A percentile compares a stretch with the other conserved stretches of the same genome.
Evolutionary conservation across 768 basidiomycete species (phyloP).

Genomic region (Boletus sensibilis): DNA sequence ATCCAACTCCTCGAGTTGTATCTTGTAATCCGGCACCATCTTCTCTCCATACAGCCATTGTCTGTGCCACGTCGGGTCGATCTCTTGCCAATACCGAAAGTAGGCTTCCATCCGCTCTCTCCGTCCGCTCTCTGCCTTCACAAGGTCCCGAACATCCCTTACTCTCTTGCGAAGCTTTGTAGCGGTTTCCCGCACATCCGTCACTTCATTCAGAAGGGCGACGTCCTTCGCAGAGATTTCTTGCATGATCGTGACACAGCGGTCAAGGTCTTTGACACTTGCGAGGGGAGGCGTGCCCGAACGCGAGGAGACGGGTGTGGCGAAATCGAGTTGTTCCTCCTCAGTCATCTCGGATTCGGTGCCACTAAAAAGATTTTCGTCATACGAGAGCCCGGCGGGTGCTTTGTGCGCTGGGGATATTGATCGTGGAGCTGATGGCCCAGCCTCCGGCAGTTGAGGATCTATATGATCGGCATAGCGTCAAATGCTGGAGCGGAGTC

Average conservation of each 20-base stretch:
- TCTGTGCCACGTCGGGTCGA: slow-evolving; percentile 21
- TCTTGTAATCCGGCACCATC: background rate
- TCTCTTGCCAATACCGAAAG: slow-evolving; percentile 30
- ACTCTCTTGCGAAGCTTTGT: slow-evolving; percentile 20
- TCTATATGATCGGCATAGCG: background rate
- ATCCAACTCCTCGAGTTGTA: background rate
- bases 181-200: slow-evolving; percentile 15
- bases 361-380: slow-evolving; percentile 14
- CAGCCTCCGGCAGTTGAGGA: background rate
- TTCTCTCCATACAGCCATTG: slow-evolving; percentile 26
- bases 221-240: slow-evolving; percentile 22
- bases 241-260: slow-evolving; percentile 28
- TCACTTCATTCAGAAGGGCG: slow-evolving; percentile 8
- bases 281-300: slow-evolving; percentile 20
- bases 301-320: slow-evolving; percentile 26
- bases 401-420: background rate
- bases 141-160: slow-evolving; percentile 23
- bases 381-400: background rate
- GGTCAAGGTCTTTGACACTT: slow-evolving; percentile 18
- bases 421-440: background rate
- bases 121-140: slow-evolving; percentile 23
- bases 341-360: slow-evolving; percentile 28
- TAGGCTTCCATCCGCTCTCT: slow-evolving; percentile 29
- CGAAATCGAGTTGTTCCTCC: slow-evolving; percentile 17
- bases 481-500: background rate